These are phyloP conservation scores for Naematelia encephala DNA, from an alignment of 768 basidiomycete genomes.

Conservation along the genomic window DNA sequence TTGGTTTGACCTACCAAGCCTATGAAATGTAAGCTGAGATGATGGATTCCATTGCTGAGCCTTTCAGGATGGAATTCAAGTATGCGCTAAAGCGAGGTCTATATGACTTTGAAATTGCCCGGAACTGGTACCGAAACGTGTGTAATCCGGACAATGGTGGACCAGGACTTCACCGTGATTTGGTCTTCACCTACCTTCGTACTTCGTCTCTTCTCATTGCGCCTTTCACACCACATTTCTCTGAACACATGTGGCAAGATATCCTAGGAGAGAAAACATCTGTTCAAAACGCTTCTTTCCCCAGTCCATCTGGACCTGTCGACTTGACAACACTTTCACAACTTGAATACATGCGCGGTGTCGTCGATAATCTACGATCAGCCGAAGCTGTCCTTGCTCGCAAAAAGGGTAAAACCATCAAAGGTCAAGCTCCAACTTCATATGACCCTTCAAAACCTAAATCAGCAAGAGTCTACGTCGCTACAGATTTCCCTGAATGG, in stretches of 20 bases:
- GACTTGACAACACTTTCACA: constrained; percentile 69
- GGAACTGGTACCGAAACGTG: constrained; percentile 96
- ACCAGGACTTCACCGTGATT: constrained; percentile 76
- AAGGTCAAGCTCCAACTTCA: constrained; percentile 50
- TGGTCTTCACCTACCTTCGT: constrained; percentile 81
- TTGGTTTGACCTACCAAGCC: constrained; percentile 72
- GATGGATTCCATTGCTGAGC: background rate
- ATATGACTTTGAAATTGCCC: constrained; percentile 85
- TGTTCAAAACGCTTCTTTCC: constrained; percentile 81
- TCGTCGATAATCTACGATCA: constrained; percentile 87
- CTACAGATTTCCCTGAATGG: constrained; percentile 88
- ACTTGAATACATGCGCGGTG: constrained; percentile 78
- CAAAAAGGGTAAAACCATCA: constrained; percentile 67
- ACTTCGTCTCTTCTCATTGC: constrained; percentile 72
- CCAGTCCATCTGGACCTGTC: constrained; percentile 61
- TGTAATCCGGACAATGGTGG: constrained; percentile 65
- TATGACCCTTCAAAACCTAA: constrained; percentile 79
- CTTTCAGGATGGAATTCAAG: constrained; percentile 80
- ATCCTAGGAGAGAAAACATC: constrained; percentile 71
- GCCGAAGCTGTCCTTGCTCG: constrained; percentile 75
- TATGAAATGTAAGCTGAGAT: constrained; percentile 69
- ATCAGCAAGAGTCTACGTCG: constrained; percentile 82
- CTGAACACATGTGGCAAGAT: constrained; percentile 81
- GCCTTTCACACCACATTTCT: constrained; percentile 88
- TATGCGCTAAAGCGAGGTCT: constrained; percentile 92